Evolutionary conservation across 352 stramenopile genomes (phyloP).

Genomic region (Pythium phragmiticola): DNA sequence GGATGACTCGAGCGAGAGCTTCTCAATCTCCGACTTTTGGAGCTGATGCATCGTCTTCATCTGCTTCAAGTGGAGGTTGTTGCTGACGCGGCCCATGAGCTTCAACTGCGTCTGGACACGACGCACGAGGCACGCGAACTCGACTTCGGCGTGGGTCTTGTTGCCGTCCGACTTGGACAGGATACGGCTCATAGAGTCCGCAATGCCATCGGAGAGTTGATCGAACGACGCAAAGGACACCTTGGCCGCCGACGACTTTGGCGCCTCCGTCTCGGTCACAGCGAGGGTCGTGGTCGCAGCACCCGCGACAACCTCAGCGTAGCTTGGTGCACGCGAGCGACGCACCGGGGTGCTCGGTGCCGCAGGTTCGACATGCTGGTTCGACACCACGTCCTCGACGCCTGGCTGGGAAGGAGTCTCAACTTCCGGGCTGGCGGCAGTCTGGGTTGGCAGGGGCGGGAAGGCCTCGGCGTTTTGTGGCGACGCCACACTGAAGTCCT

Average conservation of each 20-base stretch:
- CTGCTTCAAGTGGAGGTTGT: conserved; percentile 37
- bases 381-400: background rate
- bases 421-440: background rate
- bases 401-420: background rate
- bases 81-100: conserved; percentile 41
- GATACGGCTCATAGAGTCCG: conserved; percentile 40
- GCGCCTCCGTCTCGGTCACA: conserved; percentile 30
- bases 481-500: background rate
- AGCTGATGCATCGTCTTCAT: conserved; percentile 35
- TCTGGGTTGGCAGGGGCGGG: conserved; percentile 8
- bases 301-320: conserved; percentile 29
- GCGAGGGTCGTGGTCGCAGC: conserved; percentile 35
- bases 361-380: conserved; percentile 7
- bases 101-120: conserved; percentile 45
- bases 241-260: conserved; percentile 14
- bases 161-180: conserved; percentile 33
- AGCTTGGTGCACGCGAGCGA: conserved; percentile 26
- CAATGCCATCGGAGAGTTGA: conserved; percentile 33
- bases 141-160: conserved; percentile 32
- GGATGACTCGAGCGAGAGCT: conserved; percentile 30
- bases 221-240: conserved; percentile 27
- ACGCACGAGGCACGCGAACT: conserved; percentile 37
- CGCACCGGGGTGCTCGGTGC: conserved; percentile 2
- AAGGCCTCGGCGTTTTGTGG: conserved; percentile 12
- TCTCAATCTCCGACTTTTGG: conserved; percentile 37